These are phyloP conservation scores for Bassia scoparia DNA, from an alignment of 148 eudicot genomes.

Conservation along the genomic window DNA sequence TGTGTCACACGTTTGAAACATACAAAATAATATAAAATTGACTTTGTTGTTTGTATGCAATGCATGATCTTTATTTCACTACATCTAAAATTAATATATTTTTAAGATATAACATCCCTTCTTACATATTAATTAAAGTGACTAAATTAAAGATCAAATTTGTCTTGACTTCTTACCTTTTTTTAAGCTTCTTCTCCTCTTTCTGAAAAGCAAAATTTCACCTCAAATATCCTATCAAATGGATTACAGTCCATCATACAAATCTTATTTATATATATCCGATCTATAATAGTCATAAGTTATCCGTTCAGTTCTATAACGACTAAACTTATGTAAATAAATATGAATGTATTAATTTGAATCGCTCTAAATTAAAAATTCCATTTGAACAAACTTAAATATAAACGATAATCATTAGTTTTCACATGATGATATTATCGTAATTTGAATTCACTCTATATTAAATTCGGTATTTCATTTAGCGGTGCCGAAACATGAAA, in stretches of 20 bases:
- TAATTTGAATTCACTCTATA: not conserved
- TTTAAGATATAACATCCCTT: slow-evolving; percentile 5
- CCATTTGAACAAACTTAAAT: too few species aligned
- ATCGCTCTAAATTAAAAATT: too few species aligned
- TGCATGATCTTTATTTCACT: slow-evolving; percentile 6
- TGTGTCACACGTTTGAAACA: slow-evolving; percentile 31
- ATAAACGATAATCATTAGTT: too few species aligned
- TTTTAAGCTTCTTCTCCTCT: slow-evolving; percentile 42
- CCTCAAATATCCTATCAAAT: slow-evolving; percentile 21
- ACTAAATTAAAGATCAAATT: slow-evolving; percentile 15
- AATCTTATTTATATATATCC: too few species aligned
- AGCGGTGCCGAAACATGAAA: slow-evolving; percentile 23
- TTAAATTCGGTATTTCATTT: too few species aligned
- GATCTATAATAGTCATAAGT: too few species aligned
- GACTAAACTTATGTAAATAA: too few species aligned
- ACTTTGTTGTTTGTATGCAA: slow-evolving; percentile 7
- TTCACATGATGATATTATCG: not conserved
- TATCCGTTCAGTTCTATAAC: too few species aligned
- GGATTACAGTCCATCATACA: too few species aligned
- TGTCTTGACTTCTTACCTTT: slow-evolving; percentile 30
- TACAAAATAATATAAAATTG: not conserved
- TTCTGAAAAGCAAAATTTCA: slow-evolving; percentile 29
- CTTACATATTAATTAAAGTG: slow-evolving; percentile 2
- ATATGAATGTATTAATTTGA: too few species aligned
- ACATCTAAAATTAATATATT: not conserved